These are phyloP conservation scores for Aspergillus cavernicola DNA, from an alignment of 495 filamentous ascomycete genomes.

Conservation along the genomic window DNA sequence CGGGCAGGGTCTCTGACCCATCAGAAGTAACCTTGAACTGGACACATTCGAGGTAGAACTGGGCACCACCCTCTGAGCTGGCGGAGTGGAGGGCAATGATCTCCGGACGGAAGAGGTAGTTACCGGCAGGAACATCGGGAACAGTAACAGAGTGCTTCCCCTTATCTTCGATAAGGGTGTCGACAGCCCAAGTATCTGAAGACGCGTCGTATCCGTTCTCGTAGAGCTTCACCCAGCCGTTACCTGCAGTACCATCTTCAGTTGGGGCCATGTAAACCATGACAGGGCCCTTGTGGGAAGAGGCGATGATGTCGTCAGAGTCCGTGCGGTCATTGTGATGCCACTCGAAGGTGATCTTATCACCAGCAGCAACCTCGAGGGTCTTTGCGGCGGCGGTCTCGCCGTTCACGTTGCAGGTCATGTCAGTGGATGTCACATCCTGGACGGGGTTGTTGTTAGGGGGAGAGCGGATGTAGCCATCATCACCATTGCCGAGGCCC, in stretches of 20 bases:
- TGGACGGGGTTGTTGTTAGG: slow-evolving; percentile 23
- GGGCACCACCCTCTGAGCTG: slow-evolving; percentile 16
- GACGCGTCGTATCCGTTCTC: slow-evolving; percentile 18
- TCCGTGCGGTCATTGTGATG: slow-evolving; percentile 19
- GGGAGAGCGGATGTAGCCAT: slow-evolving; percentile 17
- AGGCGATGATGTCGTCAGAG: slow-evolving; percentile 26
- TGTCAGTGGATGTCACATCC: slow-evolving; percentile 22
- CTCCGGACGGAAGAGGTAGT: slow-evolving; percentile 25
- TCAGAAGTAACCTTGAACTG: slow-evolving; percentile 23
- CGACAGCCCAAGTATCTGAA: slow-evolving; percentile 19
- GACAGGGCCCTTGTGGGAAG: slow-evolving; percentile 21
- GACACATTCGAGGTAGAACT: slow-evolving; percentile 28
- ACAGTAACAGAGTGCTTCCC: slow-evolving; percentile 25
- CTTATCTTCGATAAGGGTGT: slow-evolving; percentile 19
- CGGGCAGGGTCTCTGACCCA: slow-evolving; percentile 16
- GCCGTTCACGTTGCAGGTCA: slow-evolving; percentile 25
- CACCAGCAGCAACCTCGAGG: slow-evolving; percentile 18
- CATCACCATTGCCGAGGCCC: slow-evolving; percentile 15
- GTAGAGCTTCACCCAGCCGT: slow-evolving; percentile 23
- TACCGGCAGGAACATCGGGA: slow-evolving; percentile 19
- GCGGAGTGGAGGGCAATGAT: slow-evolving; percentile 25
- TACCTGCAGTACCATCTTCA: slow-evolving; percentile 15
- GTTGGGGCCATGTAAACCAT: slow-evolving; percentile 24
- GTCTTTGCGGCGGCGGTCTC: slow-evolving; percentile 19
- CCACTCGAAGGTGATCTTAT: slow-evolving; percentile 27